These are phyloP conservation scores for Rhipidocladum racemiflorum DNA, from an alignment of 176 grass and related monocot species.

Conservation along the genomic window DNA sequence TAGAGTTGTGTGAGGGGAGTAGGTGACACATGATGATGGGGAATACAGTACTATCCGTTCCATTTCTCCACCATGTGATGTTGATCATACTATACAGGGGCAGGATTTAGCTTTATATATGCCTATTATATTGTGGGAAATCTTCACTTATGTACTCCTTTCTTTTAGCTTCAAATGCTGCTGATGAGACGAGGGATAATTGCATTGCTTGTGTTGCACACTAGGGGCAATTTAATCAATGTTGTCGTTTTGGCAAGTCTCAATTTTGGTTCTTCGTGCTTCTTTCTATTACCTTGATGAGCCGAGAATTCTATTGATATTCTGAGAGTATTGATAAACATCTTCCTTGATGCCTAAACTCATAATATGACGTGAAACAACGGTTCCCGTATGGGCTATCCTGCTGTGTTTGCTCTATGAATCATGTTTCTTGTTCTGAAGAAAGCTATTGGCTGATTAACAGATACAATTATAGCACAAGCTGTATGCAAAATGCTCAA, in stretches of 20 bases:
- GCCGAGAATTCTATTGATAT: background rate
- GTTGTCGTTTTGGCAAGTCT: conserved; percentile 15
- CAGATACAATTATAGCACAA: background rate
- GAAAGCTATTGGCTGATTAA: background rate
- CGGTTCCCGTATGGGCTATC: background rate
- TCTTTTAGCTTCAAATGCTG: conserved; percentile 11
- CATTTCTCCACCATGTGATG: conserved; percentile 27
- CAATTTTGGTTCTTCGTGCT: background rate
- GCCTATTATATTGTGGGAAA: conserved; percentile 36
- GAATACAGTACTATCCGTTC: conserved; percentile 2
- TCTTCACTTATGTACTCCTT: background rate
- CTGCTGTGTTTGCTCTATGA: background rate
- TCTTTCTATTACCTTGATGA: background rate
- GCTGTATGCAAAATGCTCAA: no score
- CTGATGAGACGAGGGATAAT: conserved; percentile 18
- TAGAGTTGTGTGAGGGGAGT: conserved; percentile 9
- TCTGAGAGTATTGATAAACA: background rate
- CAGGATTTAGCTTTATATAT: conserved; percentile 49
- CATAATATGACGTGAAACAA: background rate
- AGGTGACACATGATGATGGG: background rate
- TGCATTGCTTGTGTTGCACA: conserved; percentile 30
- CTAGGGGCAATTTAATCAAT: conserved; percentile 20
- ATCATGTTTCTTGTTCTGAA: background rate
- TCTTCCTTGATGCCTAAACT: background rate
- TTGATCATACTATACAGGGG: conserved; percentile 61